Evolutionary conservation across 2,329 filamentous ascomycete species (phyloP), one percentile per base, ranked within the genome.

Genomic region (Colletotrichum abscissum): DNA sequence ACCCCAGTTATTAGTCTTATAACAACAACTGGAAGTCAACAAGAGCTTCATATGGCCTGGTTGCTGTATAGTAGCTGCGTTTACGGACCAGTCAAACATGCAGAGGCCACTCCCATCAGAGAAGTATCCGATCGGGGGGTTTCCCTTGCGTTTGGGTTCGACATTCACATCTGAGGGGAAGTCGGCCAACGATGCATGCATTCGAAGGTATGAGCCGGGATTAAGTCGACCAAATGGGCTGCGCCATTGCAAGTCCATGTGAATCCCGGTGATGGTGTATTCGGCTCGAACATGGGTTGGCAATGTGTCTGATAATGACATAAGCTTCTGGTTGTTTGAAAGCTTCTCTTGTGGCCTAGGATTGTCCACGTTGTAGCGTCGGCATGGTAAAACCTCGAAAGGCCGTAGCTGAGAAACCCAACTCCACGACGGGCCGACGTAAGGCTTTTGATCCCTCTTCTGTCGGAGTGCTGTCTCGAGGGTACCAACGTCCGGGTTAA

Each of bases 341-440:
- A 2, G 5, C 5, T 22, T 7, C 12, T 65, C 26, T 7, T n/a
- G 28, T 9, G 5, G 11, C 4, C 14, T 8, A 9, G 19, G 14
- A 16, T 9, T 11, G 3, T 52, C 26, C 2, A 28, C n/a, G 24
- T 12, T 30, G 26, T 52, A 67, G 7, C 52, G 28, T 4, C 64
- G 64, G 9, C 9, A 12, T 1, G 64, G 55, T 5, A 67, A 12
- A 4, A 46, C 7, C 30, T 68, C 65, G 16, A 54, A 24, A 1
- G 14, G 22, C 19, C 46, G 60, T 14, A 30, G 35, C 3, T 33
- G 65, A 26, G 65, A 68, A 5, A 57, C 57, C 65, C 65, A 68
- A 28, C 65, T 68, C 65, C 65, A 55, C 4, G 65, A 62, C 16
- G 65, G 65, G 3, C 56, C 65, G 4, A 68, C 22, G 30, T 68